Base-by-base conservation (phyloP, 2,329 filamentous ascomycete species). In the Fusarium penzigii region DNA sequence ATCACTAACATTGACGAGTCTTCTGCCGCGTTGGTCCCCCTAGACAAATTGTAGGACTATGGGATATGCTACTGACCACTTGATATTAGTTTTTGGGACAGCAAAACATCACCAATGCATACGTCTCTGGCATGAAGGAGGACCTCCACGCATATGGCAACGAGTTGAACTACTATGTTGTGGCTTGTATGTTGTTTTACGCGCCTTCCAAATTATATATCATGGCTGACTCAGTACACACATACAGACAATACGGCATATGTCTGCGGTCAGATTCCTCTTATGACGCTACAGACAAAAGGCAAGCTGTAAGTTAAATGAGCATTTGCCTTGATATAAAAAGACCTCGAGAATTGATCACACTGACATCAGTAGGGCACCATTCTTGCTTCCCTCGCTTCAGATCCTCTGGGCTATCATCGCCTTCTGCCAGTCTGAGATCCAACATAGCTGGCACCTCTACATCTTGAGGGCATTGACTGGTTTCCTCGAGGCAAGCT, bases 31-130 rank as follows among this genome's bases (percentile, higher is more conserved):
- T 25, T 25, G 20, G 20, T 25, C 20, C 20, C 20, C 20, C 20
- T 25, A 25, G 20, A 25, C 20, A n/a, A n/a, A 25, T 25, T 25
- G 20, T 5, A 4, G 7, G 20, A 7, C 20, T 25, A n/a, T n/a
- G 20, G 5, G 7, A 25, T 25, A 5, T 25, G 4, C 20, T 25
- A 7, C 20, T 25, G 4, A 25, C 20, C 20, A 25, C 20, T 25
- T 25, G 7, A 25, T 25, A 4, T 7, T 7, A 25, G 20, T 25
- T 25, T 7, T 7, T 25, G 5, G 20, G 20, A 25, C 20, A 25
- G 20, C 20, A 25, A 25, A 76, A 76, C 42, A 58, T 76, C 43
- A 72, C 70, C 25, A 76, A 76, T 62, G 73, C 73, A 0, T 63
- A 51, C 13, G 42, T 63, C 0, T 58, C 57, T 39, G 59, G 60